Evolutionary conservation across 768 basidiomycete species (phyloP), one percentile per base, ranked within the genome.

Genomic region (Boletus reticuloceps): DNA sequence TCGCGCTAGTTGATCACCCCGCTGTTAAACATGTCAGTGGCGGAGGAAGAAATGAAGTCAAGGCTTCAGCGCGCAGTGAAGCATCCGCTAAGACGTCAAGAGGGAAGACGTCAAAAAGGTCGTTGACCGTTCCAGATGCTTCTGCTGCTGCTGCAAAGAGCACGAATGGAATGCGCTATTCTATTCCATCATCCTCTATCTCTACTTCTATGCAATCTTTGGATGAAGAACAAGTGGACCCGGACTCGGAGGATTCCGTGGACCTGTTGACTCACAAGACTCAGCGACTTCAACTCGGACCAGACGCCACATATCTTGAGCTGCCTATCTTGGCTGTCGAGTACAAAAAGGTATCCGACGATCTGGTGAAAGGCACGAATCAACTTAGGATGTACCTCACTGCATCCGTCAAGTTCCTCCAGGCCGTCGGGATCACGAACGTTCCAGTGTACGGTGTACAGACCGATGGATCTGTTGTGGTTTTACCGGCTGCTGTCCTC

Each of bases 341-440:
- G 36, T 47, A 58, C 40, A 58, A 57, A 11, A 43, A 31, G 20
- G 37, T 37, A 6, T 45, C 53, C 1, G 47, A 41, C 8, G 16
- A 10, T 17, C 3, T 22, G 4, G 22, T 25, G 11, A 46, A 57
- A 31, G 47, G 53, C 3, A 58, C 48, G 6, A 58, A 58, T 37
- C 47, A 54, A 22, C 2, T 58, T 1, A 45, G 56, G 34, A 58
- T 55, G 48, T 55, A 55, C 17, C 53, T 58, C 20, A 50, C 56
- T 7, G n/a, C 53, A 19, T 55, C 43, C 4, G 47, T 50, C 38
- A 58, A 57, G 13, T 58, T 50, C 39, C 56, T 58, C 5, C 47
- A 46, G 5, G 53, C 47, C 4, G 4, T 50, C 17, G 48, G 56
- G 11, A 58, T 58, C 38, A 46, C 25, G 17, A 46, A 55, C 10